phyloP scores from a whole-genome alignment of 345 rosid species.

The Cardamine resedifolia region DNA sequence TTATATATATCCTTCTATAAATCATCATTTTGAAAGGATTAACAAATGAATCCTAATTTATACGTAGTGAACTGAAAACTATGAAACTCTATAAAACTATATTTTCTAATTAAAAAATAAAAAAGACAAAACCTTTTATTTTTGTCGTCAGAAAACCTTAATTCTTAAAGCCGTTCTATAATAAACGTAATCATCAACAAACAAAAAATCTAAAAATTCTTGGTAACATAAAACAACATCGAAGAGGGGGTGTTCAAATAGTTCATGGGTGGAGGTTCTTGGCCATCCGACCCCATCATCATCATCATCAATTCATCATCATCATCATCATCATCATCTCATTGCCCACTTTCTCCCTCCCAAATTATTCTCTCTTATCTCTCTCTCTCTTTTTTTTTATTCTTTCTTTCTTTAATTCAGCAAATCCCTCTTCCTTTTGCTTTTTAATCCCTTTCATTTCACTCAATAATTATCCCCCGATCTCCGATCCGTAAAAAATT shows the following conservation, averaged over 20 bases:
- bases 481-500: constrained; percentile 9
- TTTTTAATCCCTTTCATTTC: not conserved
- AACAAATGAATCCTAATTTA: not conserved
- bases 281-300: constrained; percentile 47
- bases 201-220: not conserved
- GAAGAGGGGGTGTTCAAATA: not conserved
- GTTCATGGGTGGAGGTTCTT: constrained; percentile 47
- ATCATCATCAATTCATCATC: too few species aligned
- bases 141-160: not conserved
- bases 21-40: too few species aligned
- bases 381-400: not conserved
- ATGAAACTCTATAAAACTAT: not conserved
- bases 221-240: constrained; percentile 10
- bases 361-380: constrained; percentile 31
- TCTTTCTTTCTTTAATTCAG: constrained; percentile 5
- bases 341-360: constrained; percentile 20
- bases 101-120: not conserved
- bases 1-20: too few species aligned
- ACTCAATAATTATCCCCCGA: constrained; percentile 24
- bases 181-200: constrained; percentile 18
- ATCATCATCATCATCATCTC: constrained; percentile 35
- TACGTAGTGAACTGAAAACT: not conserved
- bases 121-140: not conserved
- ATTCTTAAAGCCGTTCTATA: not conserved
- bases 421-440: constrained; percentile 5